A percentile compares a stretch with the other conserved stretches of the same genome.
Conservation (phyloP, 805 yeast species). For the Saccharomycopsis sp. region DNA sequence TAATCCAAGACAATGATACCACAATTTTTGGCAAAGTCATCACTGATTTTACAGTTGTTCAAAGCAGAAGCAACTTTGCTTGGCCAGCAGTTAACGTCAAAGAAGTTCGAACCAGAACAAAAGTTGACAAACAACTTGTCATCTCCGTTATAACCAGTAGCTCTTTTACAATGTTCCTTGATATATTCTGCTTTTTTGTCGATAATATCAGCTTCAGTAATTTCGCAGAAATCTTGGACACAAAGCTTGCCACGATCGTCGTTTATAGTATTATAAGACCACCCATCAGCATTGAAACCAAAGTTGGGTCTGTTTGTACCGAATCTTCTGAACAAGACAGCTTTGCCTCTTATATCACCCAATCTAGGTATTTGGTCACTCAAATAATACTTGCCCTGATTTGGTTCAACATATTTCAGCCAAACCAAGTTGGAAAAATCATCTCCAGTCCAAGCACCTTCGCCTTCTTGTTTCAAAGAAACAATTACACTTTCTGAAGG, state of each 20-base stretch:
- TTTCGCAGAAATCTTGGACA: slow-evolving; percentile 71
- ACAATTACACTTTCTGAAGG: slow-evolving; percentile 54
- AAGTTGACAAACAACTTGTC: slow-evolving; percentile 59
- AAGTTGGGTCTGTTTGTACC: slow-evolving; percentile 40
- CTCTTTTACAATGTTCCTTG: slow-evolving; percentile 44
- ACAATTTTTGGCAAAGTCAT: slow-evolving; percentile 43
- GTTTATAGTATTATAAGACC: slow-evolving; percentile 57
- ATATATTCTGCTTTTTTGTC: slow-evolving; percentile 48
- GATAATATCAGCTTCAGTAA: slow-evolving; percentile 43
- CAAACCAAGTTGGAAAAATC: slow-evolving; percentile 58
- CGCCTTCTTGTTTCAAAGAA: slow-evolving; percentile 68
- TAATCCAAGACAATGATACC: slow-evolving; percentile 66
- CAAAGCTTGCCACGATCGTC: slow-evolving; percentile 55
- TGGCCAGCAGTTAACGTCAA: slow-evolving; percentile 70
- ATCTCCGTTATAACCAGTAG: slow-evolving; percentile 39
- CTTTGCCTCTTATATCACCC: slow-evolving; percentile 59
- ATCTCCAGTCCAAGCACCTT: slow-evolving; percentile 57
- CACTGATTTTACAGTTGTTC: slow-evolving; percentile 34
- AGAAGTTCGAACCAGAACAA: slow-evolving; percentile 66
- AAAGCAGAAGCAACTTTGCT: slow-evolving; percentile 49
- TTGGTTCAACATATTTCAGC: slow-evolving; percentile 43
- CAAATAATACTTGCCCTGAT: slow-evolving; percentile 53
- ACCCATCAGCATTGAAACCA: slow-evolving; percentile 60
- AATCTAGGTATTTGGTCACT: slow-evolving; percentile 46
- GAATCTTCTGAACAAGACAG: slow-evolving; percentile 58